A percentile compares a stretch with the other conserved stretches of the same genome.
Conservation (phyloP, 148 eudicot genomes). For the Chenopodium formosanum region DNA sequence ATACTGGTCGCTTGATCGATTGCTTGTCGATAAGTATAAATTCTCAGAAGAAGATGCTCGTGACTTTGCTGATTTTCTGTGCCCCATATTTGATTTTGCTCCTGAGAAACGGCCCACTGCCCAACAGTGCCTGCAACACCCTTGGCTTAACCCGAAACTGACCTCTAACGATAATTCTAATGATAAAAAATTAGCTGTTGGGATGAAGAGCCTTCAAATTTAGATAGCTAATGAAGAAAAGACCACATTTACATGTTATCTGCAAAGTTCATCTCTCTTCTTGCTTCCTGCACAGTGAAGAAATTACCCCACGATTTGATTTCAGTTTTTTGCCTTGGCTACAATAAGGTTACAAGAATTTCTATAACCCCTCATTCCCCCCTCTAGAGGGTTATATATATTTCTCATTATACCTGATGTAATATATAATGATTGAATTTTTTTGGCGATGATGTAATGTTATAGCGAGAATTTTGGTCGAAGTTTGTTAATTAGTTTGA, state of each 20-base stretch:
- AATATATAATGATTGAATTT: constrained; percentile 34
- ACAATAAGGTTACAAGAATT: constrained; percentile 29
- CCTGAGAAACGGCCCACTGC: constrained; percentile 96
- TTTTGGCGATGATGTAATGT: constrained; percentile 24
- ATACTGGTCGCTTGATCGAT: constrained; percentile 58
- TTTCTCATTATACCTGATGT: constrained; percentile 33
- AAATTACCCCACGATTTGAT: constrained; percentile 26
- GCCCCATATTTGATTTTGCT: constrained; percentile 76
- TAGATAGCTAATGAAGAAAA: constrained; percentile 39
- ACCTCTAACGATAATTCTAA: constrained; percentile 38
- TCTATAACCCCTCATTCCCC: neutral
- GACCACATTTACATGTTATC: constrained; percentile 23
- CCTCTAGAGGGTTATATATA: neutral
- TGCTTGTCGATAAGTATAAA: constrained; percentile 66
- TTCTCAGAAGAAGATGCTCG: constrained; percentile 60
- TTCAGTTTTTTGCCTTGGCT: constrained; percentile 29
- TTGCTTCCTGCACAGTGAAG: constrained; percentile 26
- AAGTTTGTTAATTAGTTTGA: neutral
- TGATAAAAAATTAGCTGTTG: constrained; percentile 35
- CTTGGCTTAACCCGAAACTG: constrained; percentile 61
- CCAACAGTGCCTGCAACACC: constrained; percentile 78
- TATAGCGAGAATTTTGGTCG: constrained; percentile 26
- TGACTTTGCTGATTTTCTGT: constrained; percentile 73
- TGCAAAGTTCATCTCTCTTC: constrained; percentile 8
- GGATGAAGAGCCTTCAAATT: constrained; percentile 49